Conservation (phyloP, 257 asterid species). For the Solanum appendiculatum region DNA sequence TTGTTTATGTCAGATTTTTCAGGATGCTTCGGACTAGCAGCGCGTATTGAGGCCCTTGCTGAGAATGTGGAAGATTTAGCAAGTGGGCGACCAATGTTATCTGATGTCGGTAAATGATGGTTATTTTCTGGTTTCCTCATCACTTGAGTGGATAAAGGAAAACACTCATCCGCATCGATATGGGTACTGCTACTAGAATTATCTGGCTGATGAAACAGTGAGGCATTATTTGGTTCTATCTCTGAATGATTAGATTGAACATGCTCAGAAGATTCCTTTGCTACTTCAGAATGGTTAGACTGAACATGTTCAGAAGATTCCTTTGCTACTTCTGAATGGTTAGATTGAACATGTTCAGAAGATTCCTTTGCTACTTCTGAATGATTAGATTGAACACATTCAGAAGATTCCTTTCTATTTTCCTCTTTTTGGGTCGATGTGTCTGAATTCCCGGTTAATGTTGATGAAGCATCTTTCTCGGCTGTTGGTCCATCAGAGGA, state of each 20-base stretch:
- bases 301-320: background rate
- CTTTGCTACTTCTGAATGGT: background rate
- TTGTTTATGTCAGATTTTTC: conserved; percentile 13
- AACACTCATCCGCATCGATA: conserved; percentile 7
- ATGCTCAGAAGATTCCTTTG: background rate
- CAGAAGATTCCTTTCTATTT: background rate
- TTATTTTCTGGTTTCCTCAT: conserved; percentile 17
- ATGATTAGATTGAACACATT: background rate
- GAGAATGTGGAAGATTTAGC: conserved; percentile 21
- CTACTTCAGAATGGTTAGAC: background rate
- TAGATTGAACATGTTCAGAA: background rate
- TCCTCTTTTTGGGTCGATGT: conserved; percentile 9
- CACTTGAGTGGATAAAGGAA: conserved; percentile 20
- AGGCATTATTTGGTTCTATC: background rate
- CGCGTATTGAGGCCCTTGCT: conserved; percentile 4
- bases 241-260: conserved; percentile 4
- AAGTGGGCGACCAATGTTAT: conserved; percentile 6
- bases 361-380: background rate
- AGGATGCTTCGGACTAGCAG: conserved; percentile 11
- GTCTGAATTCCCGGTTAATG: conserved; percentile 8
- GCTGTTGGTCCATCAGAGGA: conserved; percentile 20
- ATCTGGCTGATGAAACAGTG: conserved; percentile 14
- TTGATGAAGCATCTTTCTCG: conserved; percentile 12
- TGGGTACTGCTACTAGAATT: background rate
- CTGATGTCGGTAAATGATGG: background rate